Conservation (phyloP, 2,329 filamentous ascomycete species). For the Apiospora marii region DNA sequence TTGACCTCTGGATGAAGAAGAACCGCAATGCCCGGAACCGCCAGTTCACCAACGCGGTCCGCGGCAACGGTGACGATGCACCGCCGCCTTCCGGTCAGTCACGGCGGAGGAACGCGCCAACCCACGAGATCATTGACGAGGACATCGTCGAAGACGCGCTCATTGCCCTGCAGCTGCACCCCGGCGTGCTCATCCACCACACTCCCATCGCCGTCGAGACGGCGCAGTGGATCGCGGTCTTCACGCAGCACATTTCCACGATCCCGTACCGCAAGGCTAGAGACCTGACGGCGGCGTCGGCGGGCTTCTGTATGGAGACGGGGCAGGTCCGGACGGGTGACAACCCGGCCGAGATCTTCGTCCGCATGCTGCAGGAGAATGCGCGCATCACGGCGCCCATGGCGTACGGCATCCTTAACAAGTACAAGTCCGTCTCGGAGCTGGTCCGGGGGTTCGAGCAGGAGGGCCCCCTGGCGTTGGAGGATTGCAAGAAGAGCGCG, state of each 20-base stretch:
- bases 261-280: constrained; percentile 72
- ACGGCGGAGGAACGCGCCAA: constrained; percentile 51
- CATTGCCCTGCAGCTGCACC: constrained; percentile 72
- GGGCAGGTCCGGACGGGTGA: constrained; percentile 79
- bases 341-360: constrained; percentile 70
- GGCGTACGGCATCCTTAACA: constrained; percentile 71
- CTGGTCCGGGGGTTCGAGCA: constrained; percentile 66
- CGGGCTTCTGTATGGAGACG: constrained; percentile 79
- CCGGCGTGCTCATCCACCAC: constrained; percentile 75
- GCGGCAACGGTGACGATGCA: constrained; percentile 44
- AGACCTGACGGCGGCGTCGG: constrained; percentile 58
- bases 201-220: constrained; percentile 67
- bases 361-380: constrained; percentile 80
- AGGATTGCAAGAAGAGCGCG: constrained; percentile 64
- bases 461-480: constrained; percentile 67
- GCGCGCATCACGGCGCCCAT: constrained; percentile 74
- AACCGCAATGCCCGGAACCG: constrained; percentile 73
- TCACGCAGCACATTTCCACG: constrained; percentile 81
- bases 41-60: constrained; percentile 56
- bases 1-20: constrained; percentile 71
- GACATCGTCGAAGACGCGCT: constrained; percentile 75
- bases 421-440: constrained; percentile 65
- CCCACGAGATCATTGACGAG: constrained; percentile 66
- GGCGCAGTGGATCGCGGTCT: constrained; percentile 74
- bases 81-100: constrained; percentile 36